A percentile compares a stretch with the other conserved stretches of the same genome.
These are phyloP conservation scores for Pseudogymnoascus sp. DNA, from an alignment of 2,329 filamentous ascomycete species.

Conservation along the genomic window DNA sequence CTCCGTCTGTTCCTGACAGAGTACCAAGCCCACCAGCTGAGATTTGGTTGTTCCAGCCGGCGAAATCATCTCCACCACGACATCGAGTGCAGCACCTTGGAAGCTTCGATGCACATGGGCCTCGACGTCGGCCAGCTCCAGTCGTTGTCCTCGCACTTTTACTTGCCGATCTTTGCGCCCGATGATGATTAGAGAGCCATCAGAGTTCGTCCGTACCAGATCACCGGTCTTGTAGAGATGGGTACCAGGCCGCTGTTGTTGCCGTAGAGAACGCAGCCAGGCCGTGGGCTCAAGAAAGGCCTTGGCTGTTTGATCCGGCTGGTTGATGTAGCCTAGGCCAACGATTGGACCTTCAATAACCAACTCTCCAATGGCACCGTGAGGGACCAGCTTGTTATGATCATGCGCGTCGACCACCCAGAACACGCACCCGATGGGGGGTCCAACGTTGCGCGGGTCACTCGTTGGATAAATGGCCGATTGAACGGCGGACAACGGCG, in stretches of 20 bases:
- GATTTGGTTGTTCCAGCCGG: neutral
- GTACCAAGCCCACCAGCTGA: neutral
- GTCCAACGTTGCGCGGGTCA: neutral
- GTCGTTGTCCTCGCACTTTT: constrained; percentile 54
- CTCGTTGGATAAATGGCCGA: constrained; percentile 29
- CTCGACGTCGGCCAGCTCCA: constrained; percentile 57
- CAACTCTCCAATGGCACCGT: constrained; percentile 12
- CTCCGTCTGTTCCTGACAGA: neutral
- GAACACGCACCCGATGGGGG: neutral
- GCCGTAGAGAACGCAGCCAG: neutral
- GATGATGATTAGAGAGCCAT: constrained; percentile 51
- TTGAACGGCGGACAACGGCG: constrained; percentile 19
- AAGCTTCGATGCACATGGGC: constrained; percentile 8
- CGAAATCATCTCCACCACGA: neutral
- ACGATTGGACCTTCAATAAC: constrained; percentile 13
- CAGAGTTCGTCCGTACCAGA: constrained; percentile 48
- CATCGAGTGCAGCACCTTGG: neutral
- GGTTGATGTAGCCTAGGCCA: constrained; percentile 12
- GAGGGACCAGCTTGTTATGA: constrained; percentile 6
- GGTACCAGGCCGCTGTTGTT: neutral
- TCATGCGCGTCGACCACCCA: constrained; percentile 14
- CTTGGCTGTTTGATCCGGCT: constrained; percentile 10
- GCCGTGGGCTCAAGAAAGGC: constrained; percentile 11
- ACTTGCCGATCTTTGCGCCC: constrained; percentile 56
- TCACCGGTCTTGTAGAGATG: constrained; percentile 55